Evolutionary conservation across 1,284 basidiomycete species (phyloP).

Genomic region (Athelia sp.): DNA sequence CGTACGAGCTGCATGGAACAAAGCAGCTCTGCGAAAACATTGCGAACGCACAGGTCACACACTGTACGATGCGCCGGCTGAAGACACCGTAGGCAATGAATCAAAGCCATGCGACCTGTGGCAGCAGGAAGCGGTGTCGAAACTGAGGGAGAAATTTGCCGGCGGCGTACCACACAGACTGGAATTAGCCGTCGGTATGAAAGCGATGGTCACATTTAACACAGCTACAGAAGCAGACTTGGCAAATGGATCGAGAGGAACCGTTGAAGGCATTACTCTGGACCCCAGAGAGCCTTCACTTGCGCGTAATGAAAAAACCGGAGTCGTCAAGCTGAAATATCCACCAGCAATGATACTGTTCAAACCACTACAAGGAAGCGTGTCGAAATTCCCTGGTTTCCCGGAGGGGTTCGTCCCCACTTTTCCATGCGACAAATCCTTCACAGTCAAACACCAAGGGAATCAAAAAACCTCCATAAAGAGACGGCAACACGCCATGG

Average conservation of each 20-base stretch:
- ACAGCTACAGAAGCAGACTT: conserved; percentile 19
- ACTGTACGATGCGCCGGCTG: conserved; percentile 15
- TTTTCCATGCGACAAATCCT: not conserved
- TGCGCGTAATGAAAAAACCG: conserved; percentile 5
- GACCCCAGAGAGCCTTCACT: conserved; percentile 6
- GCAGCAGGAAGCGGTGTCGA: too few relatives aligned
- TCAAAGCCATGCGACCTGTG: too few relatives aligned
- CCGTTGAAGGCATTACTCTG: conserved; percentile 8
- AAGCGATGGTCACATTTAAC: conserved; percentile 18
- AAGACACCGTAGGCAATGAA: conserved; percentile 15
- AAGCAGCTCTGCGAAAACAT: conserved; percentile 10
- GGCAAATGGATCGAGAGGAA: conserved; percentile 20
- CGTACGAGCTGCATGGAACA: conserved; percentile 28
- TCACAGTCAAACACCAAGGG: not conserved
- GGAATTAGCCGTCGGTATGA: conserved; percentile 19
- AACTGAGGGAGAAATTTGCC: too few relatives aligned
- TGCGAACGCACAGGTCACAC: conserved; percentile 8
- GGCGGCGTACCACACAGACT: conserved; percentile 1
- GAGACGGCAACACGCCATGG: conserved; percentile 15
- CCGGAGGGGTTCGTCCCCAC: not conserved
- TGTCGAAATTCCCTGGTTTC: not conserved
- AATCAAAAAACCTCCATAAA: not conserved
- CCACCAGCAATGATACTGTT: conserved; percentile 14
- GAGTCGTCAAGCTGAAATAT: conserved; percentile 5
- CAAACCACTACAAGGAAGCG: conserved; percentile 2